Evolutionary conservation across 129 eudicot species (phyloP), one percentile per base, ranked within the genome.

Genomic region (Mikania micrantha): DNA sequence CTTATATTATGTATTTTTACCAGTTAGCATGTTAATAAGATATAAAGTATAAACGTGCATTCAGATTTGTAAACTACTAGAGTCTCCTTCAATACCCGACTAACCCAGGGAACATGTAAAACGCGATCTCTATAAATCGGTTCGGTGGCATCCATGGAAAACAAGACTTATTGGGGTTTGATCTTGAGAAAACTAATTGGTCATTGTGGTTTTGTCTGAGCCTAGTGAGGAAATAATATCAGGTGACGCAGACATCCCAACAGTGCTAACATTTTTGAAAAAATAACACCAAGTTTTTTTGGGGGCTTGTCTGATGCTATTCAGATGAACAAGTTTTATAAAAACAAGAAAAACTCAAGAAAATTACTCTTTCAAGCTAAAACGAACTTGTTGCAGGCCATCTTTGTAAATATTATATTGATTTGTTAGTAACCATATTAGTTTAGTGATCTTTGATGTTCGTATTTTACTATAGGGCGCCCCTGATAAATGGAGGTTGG

Each of bases 401-500:
- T 35, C 10, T 48, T 35, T 15, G 38, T 60, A 45, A 50, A 36
- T 50, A 20, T 25, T 64, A 12, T 73, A 45, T 7, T 47, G 42
- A 58, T 35, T n/a, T 47, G 64, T 50, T 10, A 21, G 32, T 64
- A 38, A 20, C 17, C 41, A 21, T n/a, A 20, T 50, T 34, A 5
- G 44, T 74, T 61, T 64, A 71, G 36, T 68, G 57, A 47, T 60
- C 19, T 42, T 60, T 21, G 73, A 36, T 57, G 52, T 22, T 4
- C 39, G 41, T 39, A 10, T 48, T 36, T 48, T 76, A 57, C 20
- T 60, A 50, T 25, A 88, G 93, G 95, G 95, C 48, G 97, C 90
- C 22, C 97, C 97, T 57, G 97, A 90, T 2, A 76, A 52, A 36
- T 90, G 97, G 97, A 90, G 91, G 64, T 76, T 90, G 87, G 83